phyloP scores from a whole-genome alignment of 768 basidiomycete genomes.

The Suillus discolor region DNA sequence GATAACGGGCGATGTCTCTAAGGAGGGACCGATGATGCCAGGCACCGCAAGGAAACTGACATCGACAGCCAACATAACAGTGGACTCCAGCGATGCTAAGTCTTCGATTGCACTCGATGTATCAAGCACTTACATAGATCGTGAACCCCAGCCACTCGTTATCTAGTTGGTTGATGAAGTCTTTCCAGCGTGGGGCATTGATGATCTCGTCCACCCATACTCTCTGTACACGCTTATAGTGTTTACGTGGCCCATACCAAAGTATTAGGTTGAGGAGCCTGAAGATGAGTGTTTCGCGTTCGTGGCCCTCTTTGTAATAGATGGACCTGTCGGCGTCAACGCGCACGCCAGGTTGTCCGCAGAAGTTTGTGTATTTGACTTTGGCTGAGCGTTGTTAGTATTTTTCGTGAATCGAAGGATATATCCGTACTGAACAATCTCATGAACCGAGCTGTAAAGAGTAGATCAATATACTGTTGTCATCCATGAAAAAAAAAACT shows the following conservation, averaged over 20 bases:
- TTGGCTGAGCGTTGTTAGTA: slow-evolving; percentile 17
- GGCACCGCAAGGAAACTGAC: slow-evolving; percentile 57
- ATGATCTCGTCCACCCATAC: slow-evolving; percentile 50
- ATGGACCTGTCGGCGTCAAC: slow-evolving; percentile 32
- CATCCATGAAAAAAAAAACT: background rate
- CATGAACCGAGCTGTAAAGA: slow-evolving; percentile 16
- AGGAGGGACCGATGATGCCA: slow-evolving; percentile 26
- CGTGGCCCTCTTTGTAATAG: slow-evolving; percentile 10
- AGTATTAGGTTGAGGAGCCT: slow-evolving; percentile 39
- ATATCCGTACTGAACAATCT: slow-evolving; percentile 12
- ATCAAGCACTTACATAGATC: slow-evolving; percentile 38
- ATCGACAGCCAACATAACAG: slow-evolving; percentile 55
- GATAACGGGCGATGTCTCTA: slow-evolving; percentile 24
- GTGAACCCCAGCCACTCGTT: slow-evolving; percentile 52
- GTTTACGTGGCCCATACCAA: slow-evolving; percentile 48
- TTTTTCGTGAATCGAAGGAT: slow-evolving; percentile 11
- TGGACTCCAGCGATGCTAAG: slow-evolving; percentile 36
- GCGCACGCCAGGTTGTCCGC: slow-evolving; percentile 41
- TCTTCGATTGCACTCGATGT: background rate
- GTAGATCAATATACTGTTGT: too few relatives aligned
- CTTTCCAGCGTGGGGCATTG: slow-evolving; percentile 40
- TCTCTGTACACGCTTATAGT: slow-evolving; percentile 40
- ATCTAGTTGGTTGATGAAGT: slow-evolving; percentile 43
- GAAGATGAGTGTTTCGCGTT: slow-evolving; percentile 38
- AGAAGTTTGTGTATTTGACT: slow-evolving; percentile 36